These are phyloP conservation scores for Colletotrichum lupini DNA, from an alignment of 2,329 filamentous ascomycete genomes.

Conservation along the genomic window DNA sequence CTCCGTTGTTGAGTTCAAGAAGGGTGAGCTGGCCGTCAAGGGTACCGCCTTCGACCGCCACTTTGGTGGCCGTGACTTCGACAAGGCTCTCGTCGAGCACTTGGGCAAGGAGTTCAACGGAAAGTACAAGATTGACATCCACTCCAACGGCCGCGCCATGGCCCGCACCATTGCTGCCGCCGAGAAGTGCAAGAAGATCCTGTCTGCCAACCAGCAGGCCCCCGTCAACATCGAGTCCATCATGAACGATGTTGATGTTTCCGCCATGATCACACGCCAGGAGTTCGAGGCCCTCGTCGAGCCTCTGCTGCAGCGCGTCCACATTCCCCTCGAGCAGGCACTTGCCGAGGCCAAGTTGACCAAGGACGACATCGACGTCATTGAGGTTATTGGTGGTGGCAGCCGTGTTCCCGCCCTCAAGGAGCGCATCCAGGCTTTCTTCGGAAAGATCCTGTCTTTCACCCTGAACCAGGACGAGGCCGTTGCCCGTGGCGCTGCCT, in stretches of 20 bases:
- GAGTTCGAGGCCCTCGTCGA: constrained; percentile 93
- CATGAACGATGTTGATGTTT: constrained; percentile 97
- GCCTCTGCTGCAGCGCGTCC: constrained; percentile 81
- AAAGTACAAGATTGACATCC: constrained; percentile 97
- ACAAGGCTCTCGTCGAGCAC: constrained; percentile 94
- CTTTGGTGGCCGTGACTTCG: constrained; percentile 97
- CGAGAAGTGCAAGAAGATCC: constrained; percentile 98
- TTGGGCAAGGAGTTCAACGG: constrained; percentile 96
- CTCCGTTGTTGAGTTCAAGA: constrained; percentile 95
- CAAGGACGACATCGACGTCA: constrained; percentile 89
- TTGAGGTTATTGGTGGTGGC: constrained; percentile 95
- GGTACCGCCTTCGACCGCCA: constrained; percentile 92
- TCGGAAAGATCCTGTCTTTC: constrained; percentile 92
- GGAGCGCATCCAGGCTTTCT: constrained; percentile 88
- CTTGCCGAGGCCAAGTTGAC: constrained; percentile 93
- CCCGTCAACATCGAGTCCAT: constrained; percentile 97
- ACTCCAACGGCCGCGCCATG: constrained; percentile 87
- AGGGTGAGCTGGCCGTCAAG: constrained; percentile 96
- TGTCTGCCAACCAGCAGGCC: constrained; percentile 93
- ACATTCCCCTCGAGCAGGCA: constrained; percentile 85
- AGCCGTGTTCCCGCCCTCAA: constrained; percentile 95
- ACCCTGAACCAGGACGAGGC: constrained; percentile 99
- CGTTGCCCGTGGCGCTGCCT: constrained; percentile 93
- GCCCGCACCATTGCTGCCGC: constrained; percentile 88
- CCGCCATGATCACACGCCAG: constrained; percentile 88